Evolutionary conservation across 2,329 filamentous ascomycete genomes (phyloP).

Genomic region (Colletotrichum cuscutae): DNA sequence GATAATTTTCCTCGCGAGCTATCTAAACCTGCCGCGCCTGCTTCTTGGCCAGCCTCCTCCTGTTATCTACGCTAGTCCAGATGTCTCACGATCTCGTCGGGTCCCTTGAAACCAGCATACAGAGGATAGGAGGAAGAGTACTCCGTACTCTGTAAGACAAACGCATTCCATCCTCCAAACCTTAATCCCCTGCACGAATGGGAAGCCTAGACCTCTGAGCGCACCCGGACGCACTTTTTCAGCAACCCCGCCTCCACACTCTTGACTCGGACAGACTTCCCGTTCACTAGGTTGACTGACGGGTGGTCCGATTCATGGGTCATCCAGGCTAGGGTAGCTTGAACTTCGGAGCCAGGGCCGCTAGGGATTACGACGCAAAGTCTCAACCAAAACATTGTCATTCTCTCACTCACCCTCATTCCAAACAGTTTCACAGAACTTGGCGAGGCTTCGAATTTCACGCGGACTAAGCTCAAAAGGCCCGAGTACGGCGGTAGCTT

Average conservation of each 20-base stretch:
- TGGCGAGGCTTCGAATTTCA: background rate
- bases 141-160: background rate
- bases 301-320: background rate
- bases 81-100: background rate
- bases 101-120: background rate
- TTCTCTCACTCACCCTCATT: background rate
- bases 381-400: background rate
- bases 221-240: background rate
- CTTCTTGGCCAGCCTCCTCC: background rate
- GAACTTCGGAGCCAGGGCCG: background rate
- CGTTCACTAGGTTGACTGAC: background rate
- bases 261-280: conserved; percentile 7
- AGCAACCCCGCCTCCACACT: conserved; percentile 4
- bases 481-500: background rate
- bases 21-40: background rate
- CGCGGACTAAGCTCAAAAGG: background rate
- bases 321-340: background rate
- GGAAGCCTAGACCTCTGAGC: background rate
- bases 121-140: no score
- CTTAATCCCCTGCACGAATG: background rate
- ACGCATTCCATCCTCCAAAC: background rate
- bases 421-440: background rate
- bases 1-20: background rate
- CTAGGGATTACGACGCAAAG: conserved; percentile 7
- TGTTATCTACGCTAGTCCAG: background rate